phyloP scores from a whole-genome alignment of 441 rosid genomes.

The Heliophila coronopifolia region DNA sequence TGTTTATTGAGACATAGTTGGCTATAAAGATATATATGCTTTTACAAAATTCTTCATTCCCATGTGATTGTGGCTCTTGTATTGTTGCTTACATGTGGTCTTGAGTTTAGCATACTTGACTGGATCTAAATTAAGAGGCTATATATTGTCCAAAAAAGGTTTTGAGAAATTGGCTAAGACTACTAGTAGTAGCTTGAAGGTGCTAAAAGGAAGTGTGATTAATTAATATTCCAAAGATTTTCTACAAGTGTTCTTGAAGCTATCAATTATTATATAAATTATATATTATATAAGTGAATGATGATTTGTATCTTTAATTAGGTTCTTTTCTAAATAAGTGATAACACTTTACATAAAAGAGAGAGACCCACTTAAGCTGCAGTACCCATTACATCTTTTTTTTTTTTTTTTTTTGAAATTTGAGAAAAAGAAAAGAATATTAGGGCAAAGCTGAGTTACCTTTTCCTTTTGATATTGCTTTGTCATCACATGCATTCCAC shows the following conservation, averaged over 20 bases:
- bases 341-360: constrained; percentile 44
- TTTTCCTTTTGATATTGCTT: constrained; percentile 41
- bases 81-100: constrained; percentile 20
- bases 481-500: constrained; percentile 96
- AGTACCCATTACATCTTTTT: constrained; percentile 30
- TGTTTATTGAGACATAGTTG: constrained; percentile 12
- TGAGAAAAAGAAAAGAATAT: constrained; percentile 35
- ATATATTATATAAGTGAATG: constrained; percentile 28
- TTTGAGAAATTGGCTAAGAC: constrained; percentile 19
- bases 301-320: constrained; percentile 31
- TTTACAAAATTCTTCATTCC: neutral
- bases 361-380: constrained; percentile 52
- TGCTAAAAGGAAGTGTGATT: constrained; percentile 11
- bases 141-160: constrained; percentile 25
- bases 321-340: constrained; percentile 31
- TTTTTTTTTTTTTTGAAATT: constrained; percentile 39
- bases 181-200: constrained; percentile 24
- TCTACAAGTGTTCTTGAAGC: constrained; percentile 7
- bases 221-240: constrained; percentile 17
- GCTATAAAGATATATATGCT: neutral
- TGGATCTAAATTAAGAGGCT: constrained; percentile 13
- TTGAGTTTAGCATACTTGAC: constrained; percentile 15
- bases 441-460: constrained; percentile 69
- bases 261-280: constrained; percentile 6
- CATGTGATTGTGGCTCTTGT: constrained; percentile 17